Conservation (phyloP, 164 flowering plant genomes). For the Saururus chinensis region DNA sequence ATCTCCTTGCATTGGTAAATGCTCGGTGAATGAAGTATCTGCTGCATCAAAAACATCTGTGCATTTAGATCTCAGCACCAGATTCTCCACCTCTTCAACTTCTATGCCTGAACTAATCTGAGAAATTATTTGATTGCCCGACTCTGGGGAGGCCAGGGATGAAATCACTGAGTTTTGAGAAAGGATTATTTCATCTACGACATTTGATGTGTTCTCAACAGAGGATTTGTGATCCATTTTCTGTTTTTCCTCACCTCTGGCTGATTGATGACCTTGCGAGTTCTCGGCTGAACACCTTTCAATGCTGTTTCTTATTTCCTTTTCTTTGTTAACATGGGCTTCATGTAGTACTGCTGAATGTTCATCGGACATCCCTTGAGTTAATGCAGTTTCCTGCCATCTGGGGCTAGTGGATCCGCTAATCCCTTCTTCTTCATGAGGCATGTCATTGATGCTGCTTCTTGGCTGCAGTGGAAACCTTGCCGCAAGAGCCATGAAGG, state of each 20-base stretch:
- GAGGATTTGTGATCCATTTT: neutral
- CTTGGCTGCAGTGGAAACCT: slow-evolving; percentile 28
- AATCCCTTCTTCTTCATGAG: slow-evolving; percentile 1
- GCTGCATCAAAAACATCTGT: neutral
- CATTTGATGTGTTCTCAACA: neutral
- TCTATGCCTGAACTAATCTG: neutral
- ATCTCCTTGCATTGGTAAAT: neutral
- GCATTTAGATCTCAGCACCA: neutral
- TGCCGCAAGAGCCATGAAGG: slow-evolving; percentile 51
- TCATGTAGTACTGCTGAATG: slow-evolving; percentile 6
- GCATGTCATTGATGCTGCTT: neutral
- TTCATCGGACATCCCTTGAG: slow-evolving; percentile 3
- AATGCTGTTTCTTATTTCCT: slow-evolving; percentile 10
- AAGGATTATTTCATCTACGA: no score
- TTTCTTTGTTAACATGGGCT: slow-evolving; percentile 9
- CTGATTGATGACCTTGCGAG: neutral
- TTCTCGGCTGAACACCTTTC: slow-evolving; percentile 3
- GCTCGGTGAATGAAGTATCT: neutral
- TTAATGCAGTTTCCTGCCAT: slow-evolving; percentile 11
- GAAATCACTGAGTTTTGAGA: neutral
- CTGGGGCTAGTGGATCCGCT: slow-evolving; percentile 22
- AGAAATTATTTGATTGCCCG: neutral
- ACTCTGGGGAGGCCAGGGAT: neutral
- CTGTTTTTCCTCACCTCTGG: neutral
- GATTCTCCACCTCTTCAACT: neutral